Conservation (phyloP, 1,139 yeast genomes). For the Torulaspora globosa region DNA sequence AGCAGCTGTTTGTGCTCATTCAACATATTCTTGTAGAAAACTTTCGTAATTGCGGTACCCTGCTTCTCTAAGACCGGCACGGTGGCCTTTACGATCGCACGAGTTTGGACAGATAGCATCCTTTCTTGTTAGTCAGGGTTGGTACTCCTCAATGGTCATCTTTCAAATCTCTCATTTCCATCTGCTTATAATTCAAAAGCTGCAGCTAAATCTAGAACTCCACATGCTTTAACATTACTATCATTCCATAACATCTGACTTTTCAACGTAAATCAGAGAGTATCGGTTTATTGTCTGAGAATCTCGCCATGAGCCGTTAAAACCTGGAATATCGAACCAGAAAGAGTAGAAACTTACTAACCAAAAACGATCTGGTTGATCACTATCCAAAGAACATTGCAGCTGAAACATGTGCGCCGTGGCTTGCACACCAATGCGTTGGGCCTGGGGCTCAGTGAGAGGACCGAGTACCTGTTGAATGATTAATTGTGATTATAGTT, state of each 20-base stretch:
- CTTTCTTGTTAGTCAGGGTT: background rate
- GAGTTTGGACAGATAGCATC: slow-evolving; percentile 32
- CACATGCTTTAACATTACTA: background rate
- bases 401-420: too few relatives aligned
- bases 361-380: background rate
- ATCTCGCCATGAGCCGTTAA: background rate
- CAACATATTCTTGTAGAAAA: slow-evolving; percentile 56
- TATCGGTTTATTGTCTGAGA: background rate
- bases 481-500: too few relatives aligned
- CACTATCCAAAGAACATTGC: background rate
- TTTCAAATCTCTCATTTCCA: background rate
- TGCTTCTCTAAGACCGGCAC: slow-evolving; percentile 55
- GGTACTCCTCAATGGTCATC: background rate
- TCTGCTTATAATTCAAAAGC: background rate
- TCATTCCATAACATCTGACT: background rate
- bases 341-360: background rate
- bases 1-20: slow-evolving; percentile 50
- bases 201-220: background rate
- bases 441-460: background rate
- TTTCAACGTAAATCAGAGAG: background rate
- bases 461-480: too few relatives aligned
- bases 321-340: background rate
- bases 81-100: slow-evolving; percentile 47
- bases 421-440: too few relatives aligned
- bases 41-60: slow-evolving; percentile 53